Evolutionary conservation across 225 moss, liverwort and hornwort genomes (phyloP).

Genomic region (Thuidium tamariscinum): DNA sequence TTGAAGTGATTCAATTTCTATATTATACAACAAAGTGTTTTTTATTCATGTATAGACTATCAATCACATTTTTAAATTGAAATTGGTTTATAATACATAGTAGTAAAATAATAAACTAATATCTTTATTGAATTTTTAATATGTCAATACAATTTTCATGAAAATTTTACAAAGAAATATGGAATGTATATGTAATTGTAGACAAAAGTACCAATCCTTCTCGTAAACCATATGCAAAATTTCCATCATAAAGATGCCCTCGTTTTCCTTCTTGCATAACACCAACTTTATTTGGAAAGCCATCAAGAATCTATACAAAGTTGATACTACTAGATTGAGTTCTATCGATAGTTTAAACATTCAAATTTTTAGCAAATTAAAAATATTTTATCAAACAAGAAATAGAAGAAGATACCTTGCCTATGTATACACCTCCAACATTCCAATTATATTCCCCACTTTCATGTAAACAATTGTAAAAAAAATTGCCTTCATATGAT

Average conservation of each 20-base stretch:
- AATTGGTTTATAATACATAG: background rate
- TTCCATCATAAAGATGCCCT: conserved; percentile 13
- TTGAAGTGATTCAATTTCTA: background rate
- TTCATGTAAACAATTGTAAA: conserved; percentile 28
- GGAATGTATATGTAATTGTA: background rate
- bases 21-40: background rate
- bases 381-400: background rate
- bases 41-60: background rate
- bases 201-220: conserved; percentile 8
- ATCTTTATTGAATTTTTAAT: too few species aligned
- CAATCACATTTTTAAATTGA: background rate
- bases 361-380: background rate
- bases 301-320: conserved; percentile 13
- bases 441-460: conserved; percentile 16
- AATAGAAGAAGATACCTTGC: background rate
- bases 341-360: background rate
- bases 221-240: conserved; percentile 7
- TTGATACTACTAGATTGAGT: background rate
- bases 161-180: background rate
- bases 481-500: conserved; percentile 8
- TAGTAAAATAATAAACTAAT: background rate
- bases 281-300: conserved; percentile 11
- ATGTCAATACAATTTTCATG: background rate
- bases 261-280: background rate
- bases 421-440: background rate